phyloP scores from a whole-genome alignment of 768 basidiomycete species.

The Cystobasidium tubakii region DNA sequence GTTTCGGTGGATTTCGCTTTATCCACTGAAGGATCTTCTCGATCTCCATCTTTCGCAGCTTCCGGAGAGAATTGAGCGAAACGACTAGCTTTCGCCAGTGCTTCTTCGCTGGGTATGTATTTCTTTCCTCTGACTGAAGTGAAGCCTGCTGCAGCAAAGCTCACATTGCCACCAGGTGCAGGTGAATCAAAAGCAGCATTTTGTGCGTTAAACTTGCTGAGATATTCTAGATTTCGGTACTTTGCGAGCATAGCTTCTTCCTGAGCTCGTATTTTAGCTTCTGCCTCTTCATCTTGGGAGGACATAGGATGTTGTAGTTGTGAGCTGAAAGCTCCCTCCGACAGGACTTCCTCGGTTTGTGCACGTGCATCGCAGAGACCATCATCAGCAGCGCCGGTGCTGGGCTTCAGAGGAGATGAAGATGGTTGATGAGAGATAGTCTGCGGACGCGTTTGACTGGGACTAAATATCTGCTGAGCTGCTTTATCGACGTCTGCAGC shows the following conservation, averaged over 20 bases:
- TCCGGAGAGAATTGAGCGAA: slow-evolving; percentile 15
- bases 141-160: slow-evolving; percentile 20
- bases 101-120: slow-evolving; percentile 26
- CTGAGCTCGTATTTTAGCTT: background rate
- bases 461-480: slow-evolving; percentile 6
- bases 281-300: slow-evolving; percentile 8
- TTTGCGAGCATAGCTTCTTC: slow-evolving; percentile 31
- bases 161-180: background rate
- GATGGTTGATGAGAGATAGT: background rate
- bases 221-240: background rate
- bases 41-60: background rate
- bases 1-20: background rate
- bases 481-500: background rate
- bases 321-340: background rate
- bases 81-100: slow-evolving; percentile 11
- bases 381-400: background rate
- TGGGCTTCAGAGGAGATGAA: slow-evolving; percentile 6
- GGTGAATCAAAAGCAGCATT: background rate
- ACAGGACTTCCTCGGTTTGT: background rate
- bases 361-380: background rate
- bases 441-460: background rate
- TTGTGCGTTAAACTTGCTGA: background rate
- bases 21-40: background rate
- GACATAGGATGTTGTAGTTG: background rate
- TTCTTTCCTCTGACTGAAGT: slow-evolving; percentile 32